Conservation (phyloP, 2,329 filamentous ascomycete species). For the Aspergillus tanneri region DNA sequence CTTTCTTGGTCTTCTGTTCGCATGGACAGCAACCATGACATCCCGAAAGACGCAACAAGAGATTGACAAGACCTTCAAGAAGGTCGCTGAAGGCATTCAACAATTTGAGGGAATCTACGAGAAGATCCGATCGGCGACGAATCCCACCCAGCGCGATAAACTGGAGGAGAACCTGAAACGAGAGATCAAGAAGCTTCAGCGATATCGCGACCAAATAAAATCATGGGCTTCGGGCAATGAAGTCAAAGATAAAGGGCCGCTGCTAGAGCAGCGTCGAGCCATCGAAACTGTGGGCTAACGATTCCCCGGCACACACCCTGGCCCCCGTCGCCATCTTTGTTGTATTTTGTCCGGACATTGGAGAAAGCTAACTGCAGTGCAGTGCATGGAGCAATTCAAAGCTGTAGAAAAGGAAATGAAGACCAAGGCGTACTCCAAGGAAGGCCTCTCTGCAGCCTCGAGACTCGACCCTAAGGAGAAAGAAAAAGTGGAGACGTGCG, state of each 20-base stretch:
- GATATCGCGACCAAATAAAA: slow-evolving; percentile 97
- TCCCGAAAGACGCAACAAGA: slow-evolving; percentile 96
- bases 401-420: slow-evolving; percentile 99
- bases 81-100: slow-evolving; percentile 86
- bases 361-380: slow-evolving; percentile 26
- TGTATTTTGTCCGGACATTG: slow-evolving; percentile 2
- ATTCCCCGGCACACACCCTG: slow-evolving; percentile 10
- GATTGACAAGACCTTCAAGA: slow-evolving; percentile 99
- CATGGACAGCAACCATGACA: slow-evolving; percentile 63
- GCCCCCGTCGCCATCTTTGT: slow-evolving; percentile 3
- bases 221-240: slow-evolving; percentile 98
- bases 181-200: slow-evolving; percentile 99
- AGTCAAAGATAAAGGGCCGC: slow-evolving; percentile 97
- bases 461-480: slow-evolving; percentile 98
- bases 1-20: slow-evolving; percentile 24
- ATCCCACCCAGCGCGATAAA: slow-evolving; percentile 96
- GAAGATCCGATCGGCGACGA: slow-evolving; percentile 91
- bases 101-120: slow-evolving; percentile 96
- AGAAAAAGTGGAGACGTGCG: slow-evolving; percentile 82
- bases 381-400: slow-evolving; percentile 96
- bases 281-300: slow-evolving; percentile 78
- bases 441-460: slow-evolving; percentile 84
- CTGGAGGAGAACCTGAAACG: slow-evolving; percentile 96
- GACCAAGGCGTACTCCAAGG: slow-evolving; percentile 98
- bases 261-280: slow-evolving; percentile 89